Evolutionary conservation across 2,329 filamentous ascomycete genomes (phyloP), one percentile per base, ranked within the genome.

Genomic region (Graphilbum ipis-grandicollis): DNA sequence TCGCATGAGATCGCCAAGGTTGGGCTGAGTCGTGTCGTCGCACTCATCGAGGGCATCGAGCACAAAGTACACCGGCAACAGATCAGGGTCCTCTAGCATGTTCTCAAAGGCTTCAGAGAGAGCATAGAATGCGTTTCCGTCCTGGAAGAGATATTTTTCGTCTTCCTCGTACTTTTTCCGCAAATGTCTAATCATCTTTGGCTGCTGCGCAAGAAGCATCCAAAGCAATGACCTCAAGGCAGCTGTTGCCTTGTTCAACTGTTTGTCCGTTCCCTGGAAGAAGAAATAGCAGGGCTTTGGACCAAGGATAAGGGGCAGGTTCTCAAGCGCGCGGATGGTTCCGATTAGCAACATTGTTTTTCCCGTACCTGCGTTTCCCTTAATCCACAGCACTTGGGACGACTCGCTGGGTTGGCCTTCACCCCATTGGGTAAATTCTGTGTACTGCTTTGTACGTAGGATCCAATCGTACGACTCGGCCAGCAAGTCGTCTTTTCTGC

Each of bases 31-130:
- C n/a, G n/a, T 42, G 19, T 15, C 13, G 8, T 18, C 30, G 41
- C 62, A 68, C 43, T 68, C 61, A 40, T 69, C 60, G 0, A 68
- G 56, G 2, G 57, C 61, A 45, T 68, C 60, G 23, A 68, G 49
- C 3, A 67, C 41, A 4, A 67, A 33, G 41, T 55, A 56, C 0
- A 50, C 52, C 0, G 4, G 45, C 7, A 42, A 21, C 13, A 59
- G 38, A 9, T 23, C 43, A 1, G 47, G 21, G 36, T 63, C 57
- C 31, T 52, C 21, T 1, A 68, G 38, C 13, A 67, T 60, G 22
- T 50, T 44, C 1, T 13, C 38, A 5, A 67, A 53, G 14, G 65
- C 55, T 10, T 54, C 43, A 5, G 47, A 52, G 18, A 66, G 36
- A 9, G 50, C 50, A 34, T 48, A 33, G 50, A 50, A 62, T 3